Evolutionary conservation across 305 asterid species (phyloP), one percentile per base, ranked within the genome.

Genomic region (Rubia occidens): DNA sequence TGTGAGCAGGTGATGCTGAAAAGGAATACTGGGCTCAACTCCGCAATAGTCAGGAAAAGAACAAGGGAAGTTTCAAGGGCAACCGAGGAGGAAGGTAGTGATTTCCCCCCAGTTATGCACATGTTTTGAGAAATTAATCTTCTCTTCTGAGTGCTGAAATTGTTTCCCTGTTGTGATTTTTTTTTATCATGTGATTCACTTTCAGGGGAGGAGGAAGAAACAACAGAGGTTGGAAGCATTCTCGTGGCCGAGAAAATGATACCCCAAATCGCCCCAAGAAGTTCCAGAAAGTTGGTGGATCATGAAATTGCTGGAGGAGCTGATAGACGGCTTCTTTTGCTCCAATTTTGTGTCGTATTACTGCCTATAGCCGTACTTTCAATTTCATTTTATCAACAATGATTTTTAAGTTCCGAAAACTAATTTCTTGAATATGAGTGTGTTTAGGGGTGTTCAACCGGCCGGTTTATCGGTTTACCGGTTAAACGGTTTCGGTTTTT

Each of bases 71-170:
- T 78, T 78, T 66, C 86, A 86, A 79, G 78, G 80, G 80, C 77
- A 71, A 79, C 82, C 92, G 87, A 6, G 96, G 96, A 82, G 96
- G 96, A 82, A 87, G 97, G 98, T 93, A 78, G 29, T 11, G 35
- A 60, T 47, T 35, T 5, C 60, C 68, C 29, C 63, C 43, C 24
- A 24, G 35, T 45, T 17, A 21, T 26, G 5, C 63, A 29, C 51
- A 18, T 59, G 17, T 8, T 51, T 8, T 42, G 3, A 0, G 44
- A 18, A 13, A 0, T 18, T 24, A 24, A 11, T 63, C 10, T n/a
- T 37, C 15, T 11, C 29, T 17, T 11, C 35, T 17, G 10, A 56
- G 26, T 66, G 15, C 60, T 55, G 69, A 66, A 18, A 51, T 47
- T 20, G 32, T 43, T 15, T 1, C 11, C 20, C 13, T 18, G 35